A percentile compares a stretch with the other conserved stretches of the same genome.
Evolutionary conservation across 202 grass and related monocot species (phyloP).

Genomic region (Zizania palustris): DNA sequence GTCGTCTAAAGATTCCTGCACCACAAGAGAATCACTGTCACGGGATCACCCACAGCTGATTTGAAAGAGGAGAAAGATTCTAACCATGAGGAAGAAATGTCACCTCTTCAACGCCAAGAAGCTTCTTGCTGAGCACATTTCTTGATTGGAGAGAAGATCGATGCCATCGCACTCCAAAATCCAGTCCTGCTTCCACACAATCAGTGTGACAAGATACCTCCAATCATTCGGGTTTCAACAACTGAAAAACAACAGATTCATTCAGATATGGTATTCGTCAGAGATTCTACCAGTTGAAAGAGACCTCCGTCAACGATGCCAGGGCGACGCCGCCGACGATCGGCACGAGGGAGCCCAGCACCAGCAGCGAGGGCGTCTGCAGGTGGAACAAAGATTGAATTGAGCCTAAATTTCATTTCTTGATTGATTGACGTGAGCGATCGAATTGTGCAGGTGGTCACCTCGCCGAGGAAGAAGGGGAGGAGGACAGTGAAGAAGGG

Average conservation of each 20-base stretch:
- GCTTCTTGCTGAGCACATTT: conserved; percentile 86
- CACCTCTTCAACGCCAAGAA: conserved; percentile 69
- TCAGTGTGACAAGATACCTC: conserved; percentile 24
- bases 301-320: conserved; percentile 78
- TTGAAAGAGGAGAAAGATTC: background rate
- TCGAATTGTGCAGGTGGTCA: background rate
- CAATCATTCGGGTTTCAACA: conserved; percentile 15
- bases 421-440: background rate
- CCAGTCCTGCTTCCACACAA: conserved; percentile 63
- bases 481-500: conserved; percentile 81
- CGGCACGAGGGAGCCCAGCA: conserved; percentile 70
- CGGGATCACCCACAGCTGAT: background rate
- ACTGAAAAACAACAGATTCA: conserved; percentile 26
- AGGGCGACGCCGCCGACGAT: conserved; percentile 81
- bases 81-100: background rate
- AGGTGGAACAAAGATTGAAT: background rate
- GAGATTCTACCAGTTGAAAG: conserved; percentile 78
- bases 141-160: conserved; percentile 83
- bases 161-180: conserved; percentile 98
- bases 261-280: background rate
- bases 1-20: conserved; percentile 73
- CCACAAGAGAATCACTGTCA: background rate
- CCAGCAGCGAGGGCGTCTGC: conserved; percentile 56
- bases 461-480: conserved; percentile 73
- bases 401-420: background rate